phyloP scores from a whole-genome alignment of 1,139 yeast genomes.

The Yamadazyma conglobata region DNA sequence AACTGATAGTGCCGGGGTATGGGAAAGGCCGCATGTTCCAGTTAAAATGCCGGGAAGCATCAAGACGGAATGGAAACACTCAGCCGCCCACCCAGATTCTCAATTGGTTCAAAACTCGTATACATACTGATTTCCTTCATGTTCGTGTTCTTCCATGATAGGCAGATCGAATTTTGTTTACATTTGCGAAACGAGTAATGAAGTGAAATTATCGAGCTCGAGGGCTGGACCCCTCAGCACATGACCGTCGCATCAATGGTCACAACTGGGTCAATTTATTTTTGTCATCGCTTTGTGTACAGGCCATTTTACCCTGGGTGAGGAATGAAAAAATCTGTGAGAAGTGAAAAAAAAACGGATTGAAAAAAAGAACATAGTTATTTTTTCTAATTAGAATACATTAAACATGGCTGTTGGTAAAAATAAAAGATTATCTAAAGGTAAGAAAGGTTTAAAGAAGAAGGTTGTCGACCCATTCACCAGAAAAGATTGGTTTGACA shows the following conservation, averaged over 20 bases:
- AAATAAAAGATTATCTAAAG: conserved; percentile 53
- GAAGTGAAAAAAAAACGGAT: conserved; percentile 4
- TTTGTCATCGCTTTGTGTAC: not conserved
- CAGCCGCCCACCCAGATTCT: too few species aligned
- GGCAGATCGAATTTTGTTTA: conserved; percentile 8
- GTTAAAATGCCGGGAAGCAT: too few species aligned
- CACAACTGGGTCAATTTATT: too few species aligned
- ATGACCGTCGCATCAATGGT: conserved; percentile 1
- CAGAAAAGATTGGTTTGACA: conserved; percentile 52
- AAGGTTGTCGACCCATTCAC: conserved; percentile 52
- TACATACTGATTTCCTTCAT: conserved; percentile 39
- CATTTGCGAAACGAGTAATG: conserved; percentile 4
- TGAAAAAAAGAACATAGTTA: conserved; percentile 4
- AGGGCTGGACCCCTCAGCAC: conserved; percentile 3
- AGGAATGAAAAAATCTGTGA: too few species aligned
- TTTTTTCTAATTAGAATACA: conserved; percentile 8
- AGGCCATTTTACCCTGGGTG: not conserved
- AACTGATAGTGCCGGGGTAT: conserved; percentile 4
- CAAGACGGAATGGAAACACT: too few species aligned
- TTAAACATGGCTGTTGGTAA: conserved; percentile 48
- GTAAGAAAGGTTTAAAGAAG: conserved; percentile 52
- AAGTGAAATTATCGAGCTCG: too few species aligned
- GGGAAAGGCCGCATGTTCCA: not conserved
- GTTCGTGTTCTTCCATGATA: conserved; percentile 21
- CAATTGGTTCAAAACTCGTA: not conserved